Evolutionary conservation across 495 filamentous ascomycete genomes (phyloP).

Genomic region (Mytilinidion resinicola): DNA sequence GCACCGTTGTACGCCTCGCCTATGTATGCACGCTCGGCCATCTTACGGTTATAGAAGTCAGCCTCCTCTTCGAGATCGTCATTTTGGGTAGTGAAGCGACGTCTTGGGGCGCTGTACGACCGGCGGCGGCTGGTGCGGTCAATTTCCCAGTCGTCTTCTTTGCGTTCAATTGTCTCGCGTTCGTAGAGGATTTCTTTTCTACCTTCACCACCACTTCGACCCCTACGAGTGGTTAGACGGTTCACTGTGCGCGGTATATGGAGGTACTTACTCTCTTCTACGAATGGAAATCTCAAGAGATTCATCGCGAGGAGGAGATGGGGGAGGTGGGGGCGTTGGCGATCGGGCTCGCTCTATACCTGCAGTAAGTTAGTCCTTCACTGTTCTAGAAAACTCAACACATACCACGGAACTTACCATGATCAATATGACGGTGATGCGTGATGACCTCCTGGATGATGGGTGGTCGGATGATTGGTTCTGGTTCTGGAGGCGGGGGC

Average conservation of each 20-base stretch:
- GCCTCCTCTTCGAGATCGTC: constrained; percentile 51
- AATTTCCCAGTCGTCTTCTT: constrained; percentile 27
- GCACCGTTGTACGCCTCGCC: constrained; percentile 63
- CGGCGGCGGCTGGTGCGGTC: constrained; percentile 16
- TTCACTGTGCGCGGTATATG: neutral
- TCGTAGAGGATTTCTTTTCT: constrained; percentile 54
- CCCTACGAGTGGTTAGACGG: constrained; percentile 16
- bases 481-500: constrained; percentile 41
- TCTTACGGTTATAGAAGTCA: constrained; percentile 59
- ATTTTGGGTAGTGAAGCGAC: constrained; percentile 32
- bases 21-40: constrained; percentile 51
- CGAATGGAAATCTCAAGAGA: constrained; percentile 48
- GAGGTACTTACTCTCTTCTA: constrained; percentile 33
- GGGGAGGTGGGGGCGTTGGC: constrained; percentile 35
- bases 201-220: constrained; percentile 27
- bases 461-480: constrained; percentile 57
- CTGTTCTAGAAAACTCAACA: neutral
- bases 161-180: constrained; percentile 42
- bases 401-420: constrained; percentile 50
- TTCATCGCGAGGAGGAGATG: constrained; percentile 37
- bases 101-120: constrained; percentile 28
- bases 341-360: constrained; percentile 35
- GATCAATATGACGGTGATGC: constrained; percentile 81
- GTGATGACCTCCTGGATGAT: constrained; percentile 79
- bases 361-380: constrained; percentile 11